Base-by-base conservation (phyloP, 208 protist species). In the Naegleria lovaniensis region DNA sequence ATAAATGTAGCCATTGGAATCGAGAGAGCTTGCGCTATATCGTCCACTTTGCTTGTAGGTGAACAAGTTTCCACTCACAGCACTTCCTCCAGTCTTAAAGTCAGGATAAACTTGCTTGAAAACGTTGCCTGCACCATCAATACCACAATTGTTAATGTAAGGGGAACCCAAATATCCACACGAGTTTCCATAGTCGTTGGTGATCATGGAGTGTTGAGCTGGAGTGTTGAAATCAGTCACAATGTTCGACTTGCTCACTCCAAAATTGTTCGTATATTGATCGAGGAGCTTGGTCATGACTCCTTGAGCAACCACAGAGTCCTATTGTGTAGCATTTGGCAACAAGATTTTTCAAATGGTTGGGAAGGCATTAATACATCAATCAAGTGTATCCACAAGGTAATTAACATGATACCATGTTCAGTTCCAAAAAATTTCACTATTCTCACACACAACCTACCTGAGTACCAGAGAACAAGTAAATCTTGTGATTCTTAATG, bases 71-170 rank as follows among this genome's bases (percentile, higher is more conserved):
- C 25, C 19, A 36, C 6, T 13, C 6, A 79, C 29, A 79, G 67
- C 67, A 79, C 29, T 36, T 36, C 29, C 67, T 36, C 29, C 29
- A 36, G 19, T 9, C 16, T 29, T 79, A n/a, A 36, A 79, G 40
- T 76, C 22, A n/a, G 29, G 36, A 55, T 91, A 93, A 19, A 91
- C 3, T n/a, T 58, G 15, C 5, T 83, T 92, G 6, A 93, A 90
- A 39, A 93, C 6, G 16, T 41, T 90, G 55, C 90, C 90, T 5
- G 90, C 90, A 25, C 83, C 5, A 59, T 93, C 92, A 59, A 83
- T 39, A 40, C 55, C 51, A 87, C 92, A 93, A 89, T 93, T 93
- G 88, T 93, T 93, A 59, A 93, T 93, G 83, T 93, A 93, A 25
- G 92, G 92, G 9, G 39, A 41, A 0, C 67, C 92, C 5, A 88